phyloP scores from a whole-genome alignment of 345 rosid genomes.

The Citrus hindsii region DNA sequence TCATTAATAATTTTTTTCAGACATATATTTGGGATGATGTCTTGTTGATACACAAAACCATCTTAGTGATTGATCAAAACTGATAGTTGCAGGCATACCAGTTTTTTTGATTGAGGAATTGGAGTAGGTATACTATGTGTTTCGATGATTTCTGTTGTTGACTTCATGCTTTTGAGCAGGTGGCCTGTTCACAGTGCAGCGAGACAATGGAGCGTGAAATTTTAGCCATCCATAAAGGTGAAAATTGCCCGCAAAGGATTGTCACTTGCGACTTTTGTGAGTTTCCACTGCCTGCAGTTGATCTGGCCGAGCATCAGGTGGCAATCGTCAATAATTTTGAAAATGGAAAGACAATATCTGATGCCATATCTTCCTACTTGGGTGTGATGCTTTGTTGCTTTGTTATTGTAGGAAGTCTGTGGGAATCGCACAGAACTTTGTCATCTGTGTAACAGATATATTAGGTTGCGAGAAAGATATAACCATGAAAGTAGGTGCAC shows the following conservation, averaged over 20 bases:
- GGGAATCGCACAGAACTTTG: constrained; percentile 96
- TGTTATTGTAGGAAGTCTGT: constrained; percentile 80
- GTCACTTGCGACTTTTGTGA: constrained; percentile 95
- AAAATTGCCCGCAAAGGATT: constrained; percentile 87
- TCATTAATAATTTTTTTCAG: not conserved
- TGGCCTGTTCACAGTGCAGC: constrained; percentile 83
- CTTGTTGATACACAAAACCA: not conserved
- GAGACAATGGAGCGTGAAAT: constrained; percentile 86
- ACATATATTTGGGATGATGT: not conserved
- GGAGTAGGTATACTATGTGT: not conserved
- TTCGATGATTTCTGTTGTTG: not conserved
- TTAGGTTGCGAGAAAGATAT: constrained; percentile 75
- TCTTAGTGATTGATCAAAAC: not conserved
- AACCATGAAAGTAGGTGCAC: constrained; percentile 72
- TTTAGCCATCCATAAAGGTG: constrained; percentile 76
- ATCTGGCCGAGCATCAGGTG: constrained; percentile 98
- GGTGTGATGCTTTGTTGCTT: constrained; percentile 12
- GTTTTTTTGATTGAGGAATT: not conserved
- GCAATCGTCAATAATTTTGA: constrained; percentile 7
- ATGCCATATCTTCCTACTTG: not conserved
- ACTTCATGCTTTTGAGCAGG: constrained; percentile 44
- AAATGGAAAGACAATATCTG: not conserved
- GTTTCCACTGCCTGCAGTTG: constrained; percentile 89
- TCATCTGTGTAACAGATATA: constrained; percentile 74
- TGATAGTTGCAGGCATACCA: not conserved